A percentile compares a stretch with the other conserved stretches of the same genome.
phyloP scores from a whole-genome alignment of 176 grass and related monocot genomes.

The Carex pumila region DNA sequence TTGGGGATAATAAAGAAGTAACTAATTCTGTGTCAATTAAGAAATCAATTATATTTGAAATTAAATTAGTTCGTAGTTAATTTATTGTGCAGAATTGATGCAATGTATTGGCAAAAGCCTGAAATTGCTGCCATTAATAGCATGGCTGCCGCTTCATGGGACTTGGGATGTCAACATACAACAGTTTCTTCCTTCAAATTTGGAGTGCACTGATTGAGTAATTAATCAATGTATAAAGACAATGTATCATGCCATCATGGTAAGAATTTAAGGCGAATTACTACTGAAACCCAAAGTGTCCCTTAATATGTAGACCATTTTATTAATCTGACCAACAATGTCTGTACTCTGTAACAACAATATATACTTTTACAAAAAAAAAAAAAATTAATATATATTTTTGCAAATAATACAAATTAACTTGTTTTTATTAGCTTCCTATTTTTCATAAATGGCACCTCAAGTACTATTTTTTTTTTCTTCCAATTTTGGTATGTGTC shows the following conservation, averaged over 20 bases:
- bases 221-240: not conserved
- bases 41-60: not conserved
- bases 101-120: not conserved
- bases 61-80: not conserved
- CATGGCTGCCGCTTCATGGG: not conserved
- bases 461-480: not conserved
- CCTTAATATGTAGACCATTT: not conserved
- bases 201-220: not conserved
- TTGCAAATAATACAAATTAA: not conserved
- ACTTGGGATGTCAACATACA: constrained; percentile 3
- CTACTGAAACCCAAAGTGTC: not conserved
- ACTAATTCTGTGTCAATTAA: not conserved
- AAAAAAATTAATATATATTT: no score
- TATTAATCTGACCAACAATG: not conserved
- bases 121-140: constrained; percentile 5
- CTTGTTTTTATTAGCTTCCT: not conserved
- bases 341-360: not conserved
- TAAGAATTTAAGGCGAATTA: not conserved
- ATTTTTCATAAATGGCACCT: not conserved
- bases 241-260: not conserved
- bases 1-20: not conserved
- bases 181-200: not conserved
- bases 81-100: not conserved
- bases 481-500: not conserved
- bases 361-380: not conserved